These are phyloP conservation scores for Aspergillus novofumigatus DNA, from an alignment of 2,329 filamentous ascomycete genomes.

Conservation along the genomic window DNA sequence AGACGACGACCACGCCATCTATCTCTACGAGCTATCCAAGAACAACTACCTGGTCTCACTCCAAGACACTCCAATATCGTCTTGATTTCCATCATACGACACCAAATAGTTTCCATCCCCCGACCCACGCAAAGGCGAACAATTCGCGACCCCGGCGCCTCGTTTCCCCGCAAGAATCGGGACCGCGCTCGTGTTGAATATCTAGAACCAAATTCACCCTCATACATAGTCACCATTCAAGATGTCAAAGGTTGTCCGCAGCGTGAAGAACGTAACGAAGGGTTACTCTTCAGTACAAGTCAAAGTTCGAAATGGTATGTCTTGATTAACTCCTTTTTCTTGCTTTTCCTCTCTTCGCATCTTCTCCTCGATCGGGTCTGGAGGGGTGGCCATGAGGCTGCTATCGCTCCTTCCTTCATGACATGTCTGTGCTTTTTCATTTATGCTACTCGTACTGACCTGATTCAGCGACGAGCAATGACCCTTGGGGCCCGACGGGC, in stretches of 20 bases:
- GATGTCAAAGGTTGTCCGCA: constrained; percentile 97
- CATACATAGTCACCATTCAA: constrained; percentile 15
- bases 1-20: neutral
- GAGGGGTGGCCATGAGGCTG: neutral
- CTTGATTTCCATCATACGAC: neutral
- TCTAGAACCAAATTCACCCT: constrained; percentile 1
- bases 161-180: neutral
- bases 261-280: constrained; percentile 99
- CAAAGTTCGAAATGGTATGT: constrained; percentile 93
- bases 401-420: constrained; percentile 3
- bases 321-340: neutral
- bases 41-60: neutral
- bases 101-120: neutral
- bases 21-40: neutral
- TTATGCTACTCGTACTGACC: constrained; percentile 1
- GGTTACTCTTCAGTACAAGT: constrained; percentile 95
- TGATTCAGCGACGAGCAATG: constrained; percentile 87
- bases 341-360: neutral
- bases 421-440: neutral
- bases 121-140: neutral
- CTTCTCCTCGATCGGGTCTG: constrained; percentile 1
- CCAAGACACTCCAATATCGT: neutral
- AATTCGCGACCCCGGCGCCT: neutral
- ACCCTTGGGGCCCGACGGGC: constrained; percentile 95
- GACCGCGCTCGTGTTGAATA: constrained; percentile 1